A percentile compares a stretch with the other conserved stretches of the same genome.
These are phyloP conservation scores for Triticum aestivum DNA, from an alignment of 176 grass and related monocot genomes.

Conservation along the genomic window IWGSC_CS_RefSeq_v2.1 NC_057805.1:15226689-15227188, in stretches of 20 bases:
- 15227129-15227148: neutral
- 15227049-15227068: too few relatives aligned
- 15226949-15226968: neutral
- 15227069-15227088: neutral
- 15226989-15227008: neutral
- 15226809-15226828: slow-evolving; percentile 31
- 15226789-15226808: slow-evolving; percentile 33
- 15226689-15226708: slow-evolving; percentile 54
- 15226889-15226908: slow-evolving; percentile 34
- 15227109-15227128: neutral
- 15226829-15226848: slow-evolving; percentile 32
- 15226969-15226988: neutral
- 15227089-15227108: neutral
- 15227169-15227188: too few relatives aligned
- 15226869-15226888: slow-evolving; percentile 28
- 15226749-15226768: slow-evolving; percentile 20
- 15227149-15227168: too few relatives aligned
- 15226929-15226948: slow-evolving; percentile 11
- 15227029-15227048: neutral
- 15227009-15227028: neutral
- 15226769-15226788: slow-evolving; percentile 48
- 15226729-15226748: slow-evolving; percentile 69
- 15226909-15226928: slow-evolving; percentile 71
- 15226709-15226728: slow-evolving; percentile 75
- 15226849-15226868: slow-evolving; percentile 36